Conservation (phyloP, 495 filamentous ascomycete genomes). For the Hyaloscypha variabilis region DNA sequence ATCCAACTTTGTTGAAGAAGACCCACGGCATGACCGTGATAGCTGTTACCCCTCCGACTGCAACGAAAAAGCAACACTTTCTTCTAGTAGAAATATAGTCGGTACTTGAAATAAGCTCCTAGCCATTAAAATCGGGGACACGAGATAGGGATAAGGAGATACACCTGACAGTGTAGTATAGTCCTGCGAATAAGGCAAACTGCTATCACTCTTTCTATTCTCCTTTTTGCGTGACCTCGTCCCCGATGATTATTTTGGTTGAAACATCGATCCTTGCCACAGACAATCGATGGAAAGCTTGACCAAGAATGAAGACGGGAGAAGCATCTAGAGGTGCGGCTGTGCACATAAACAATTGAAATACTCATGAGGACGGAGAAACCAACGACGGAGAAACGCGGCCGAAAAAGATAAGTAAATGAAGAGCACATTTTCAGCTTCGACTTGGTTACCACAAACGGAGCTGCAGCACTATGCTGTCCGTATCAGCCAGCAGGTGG, state of each 20-base stretch:
- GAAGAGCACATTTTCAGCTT: not conserved
- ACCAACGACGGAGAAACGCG: no score
- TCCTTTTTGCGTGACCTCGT: slow-evolving; percentile 58
- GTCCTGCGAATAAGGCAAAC: slow-evolving; percentile 51
- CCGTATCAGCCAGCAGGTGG: not conserved
- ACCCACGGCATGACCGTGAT: slow-evolving; percentile 62
- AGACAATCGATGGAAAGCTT: slow-evolving; percentile 58
- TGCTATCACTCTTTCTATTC: slow-evolving; percentile 55
- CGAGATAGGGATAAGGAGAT: no score
- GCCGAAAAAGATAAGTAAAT: not conserved
- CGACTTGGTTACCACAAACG: not conserved
- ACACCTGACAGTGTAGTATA: slow-evolving; percentile 55
- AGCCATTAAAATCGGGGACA: no score
- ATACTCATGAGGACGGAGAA: not conserved
- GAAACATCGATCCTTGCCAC: slow-evolving; percentile 55
- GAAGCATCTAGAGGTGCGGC: slow-evolving; percentile 52
- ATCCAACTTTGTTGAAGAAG: slow-evolving; percentile 55
- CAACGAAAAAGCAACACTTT: slow-evolving; percentile 53
- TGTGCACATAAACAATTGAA: slow-evolving; percentile 40
- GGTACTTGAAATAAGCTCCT: no score
- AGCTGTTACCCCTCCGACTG: slow-evolving; percentile 58
- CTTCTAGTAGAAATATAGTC: no score
- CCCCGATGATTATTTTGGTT: slow-evolving; percentile 56
- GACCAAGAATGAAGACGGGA: slow-evolving; percentile 56
- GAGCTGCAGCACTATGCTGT: not conserved